These are phyloP conservation scores for Colletotrichum agaves DNA, from an alignment of 2,329 filamentous ascomycete genomes.

Conservation along the genomic window DNA sequence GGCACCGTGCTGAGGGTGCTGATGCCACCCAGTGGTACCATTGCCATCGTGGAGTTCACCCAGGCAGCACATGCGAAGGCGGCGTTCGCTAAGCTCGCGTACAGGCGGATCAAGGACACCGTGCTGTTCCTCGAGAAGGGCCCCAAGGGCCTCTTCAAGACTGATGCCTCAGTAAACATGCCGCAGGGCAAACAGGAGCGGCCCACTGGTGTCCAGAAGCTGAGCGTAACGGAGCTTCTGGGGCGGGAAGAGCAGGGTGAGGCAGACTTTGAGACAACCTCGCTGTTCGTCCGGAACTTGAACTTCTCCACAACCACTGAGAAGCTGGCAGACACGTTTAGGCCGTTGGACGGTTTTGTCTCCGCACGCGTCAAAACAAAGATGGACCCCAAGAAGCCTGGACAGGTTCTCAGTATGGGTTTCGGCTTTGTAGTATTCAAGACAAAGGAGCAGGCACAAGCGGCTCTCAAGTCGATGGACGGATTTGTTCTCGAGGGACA, in stretches of 20 bases:
- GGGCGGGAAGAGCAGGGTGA: constrained; percentile 64
- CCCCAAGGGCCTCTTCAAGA: constrained; percentile 80
- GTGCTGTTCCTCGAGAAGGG: constrained; percentile 95
- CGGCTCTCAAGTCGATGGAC: constrained; percentile 87
- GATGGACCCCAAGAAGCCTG: constrained; percentile 88
- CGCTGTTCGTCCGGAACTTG: constrained; percentile 92
- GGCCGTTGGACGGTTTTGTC: constrained; percentile 85
- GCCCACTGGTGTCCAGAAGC: constrained; percentile 64
- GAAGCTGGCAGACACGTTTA: constrained; percentile 80
- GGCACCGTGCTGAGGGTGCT: constrained; percentile 84
- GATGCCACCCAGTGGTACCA: constrained; percentile 92
- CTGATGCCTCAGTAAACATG: constrained; percentile 41
- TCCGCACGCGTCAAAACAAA: constrained; percentile 94
- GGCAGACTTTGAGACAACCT: constrained; percentile 74
- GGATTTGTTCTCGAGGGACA: constrained; percentile 89
- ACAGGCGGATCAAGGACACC: constrained; percentile 90
- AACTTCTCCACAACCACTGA: constrained; percentile 89
- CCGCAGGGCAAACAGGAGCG: constrained; percentile 47
- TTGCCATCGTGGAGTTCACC: constrained; percentile 90
- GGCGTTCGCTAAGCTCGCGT: constrained; percentile 87
- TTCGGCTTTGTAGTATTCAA: constrained; percentile 95
- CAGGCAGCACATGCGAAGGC: constrained; percentile 82
- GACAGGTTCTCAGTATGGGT: constrained; percentile 92
- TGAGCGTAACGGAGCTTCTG: constrained; percentile 76
- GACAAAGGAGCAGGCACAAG: constrained; percentile 79